Evolutionary conservation across 169 alveolate species (phyloP).

Genomic region (Babesia gibsoni): DNA sequence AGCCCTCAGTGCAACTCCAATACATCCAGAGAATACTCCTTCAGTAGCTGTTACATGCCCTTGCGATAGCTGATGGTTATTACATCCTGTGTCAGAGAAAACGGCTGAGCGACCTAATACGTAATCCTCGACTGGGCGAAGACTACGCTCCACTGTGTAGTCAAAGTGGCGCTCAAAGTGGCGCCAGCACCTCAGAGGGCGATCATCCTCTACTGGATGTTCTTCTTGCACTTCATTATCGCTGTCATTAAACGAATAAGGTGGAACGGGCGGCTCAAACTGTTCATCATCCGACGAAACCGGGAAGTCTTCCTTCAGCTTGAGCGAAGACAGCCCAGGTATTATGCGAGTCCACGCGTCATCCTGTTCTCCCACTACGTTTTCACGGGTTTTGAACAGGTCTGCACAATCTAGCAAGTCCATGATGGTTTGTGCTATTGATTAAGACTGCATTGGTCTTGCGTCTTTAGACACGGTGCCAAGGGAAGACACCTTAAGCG

Average conservation of each 20-base stretch:
- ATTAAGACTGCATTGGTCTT: too few species aligned
- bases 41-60: background rate
- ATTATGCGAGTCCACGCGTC: background rate
- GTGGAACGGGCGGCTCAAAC: background rate
- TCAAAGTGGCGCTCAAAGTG: conserved; percentile 33
- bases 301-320: background rate
- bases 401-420: background rate
- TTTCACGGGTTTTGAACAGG: background rate
- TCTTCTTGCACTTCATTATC: background rate
- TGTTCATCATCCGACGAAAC: background rate
- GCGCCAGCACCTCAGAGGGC: conserved; percentile 9
- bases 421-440: too few species aligned
- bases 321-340: background rate
- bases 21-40: background rate
- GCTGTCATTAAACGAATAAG: background rate
- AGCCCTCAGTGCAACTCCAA: conserved; percentile 1
- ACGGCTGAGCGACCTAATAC: background rate
- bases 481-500: too few species aligned
- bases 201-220: background rate
- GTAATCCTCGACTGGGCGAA: conserved; percentile 17
- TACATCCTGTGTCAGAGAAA: background rate
- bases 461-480: too few species aligned
- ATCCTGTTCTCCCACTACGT: background rate
- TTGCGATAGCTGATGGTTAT: background rate
- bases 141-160: conserved; percentile 17